Evolutionary conservation across 768 basidiomycete genomes (phyloP).

Genomic region (Albatrellus ellisii): DNA sequence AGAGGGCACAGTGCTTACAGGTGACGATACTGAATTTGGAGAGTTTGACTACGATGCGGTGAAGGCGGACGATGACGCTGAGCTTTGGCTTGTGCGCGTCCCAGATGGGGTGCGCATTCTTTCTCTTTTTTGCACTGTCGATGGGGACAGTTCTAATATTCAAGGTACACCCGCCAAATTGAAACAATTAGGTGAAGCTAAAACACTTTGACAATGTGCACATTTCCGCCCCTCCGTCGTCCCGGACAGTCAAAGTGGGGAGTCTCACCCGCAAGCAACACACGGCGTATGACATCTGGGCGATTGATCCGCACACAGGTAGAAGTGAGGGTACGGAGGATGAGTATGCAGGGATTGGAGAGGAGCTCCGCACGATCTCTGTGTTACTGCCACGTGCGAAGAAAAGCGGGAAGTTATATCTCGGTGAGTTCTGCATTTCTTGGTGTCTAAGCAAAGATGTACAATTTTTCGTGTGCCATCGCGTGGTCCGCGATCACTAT

Average conservation of each 20-base stretch:
- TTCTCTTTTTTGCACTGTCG: background rate
- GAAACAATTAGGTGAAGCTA: slow-evolving; percentile 5
- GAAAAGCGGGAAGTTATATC: slow-evolving; percentile 10
- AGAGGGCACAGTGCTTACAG: background rate
- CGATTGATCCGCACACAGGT: slow-evolving; percentile 1
- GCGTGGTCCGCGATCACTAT: too few relatives aligned
- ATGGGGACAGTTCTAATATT: too few relatives aligned
- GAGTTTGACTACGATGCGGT: slow-evolving; percentile 13
- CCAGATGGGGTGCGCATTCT: slow-evolving; percentile 7
- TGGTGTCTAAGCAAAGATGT: background rate
- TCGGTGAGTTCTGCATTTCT: slow-evolving; percentile 3
- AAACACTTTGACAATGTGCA: slow-evolving; percentile 3
- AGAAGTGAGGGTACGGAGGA: background rate
- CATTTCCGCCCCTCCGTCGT: background rate
- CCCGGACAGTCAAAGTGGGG: slow-evolving; percentile 6
- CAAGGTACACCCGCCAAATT: background rate
- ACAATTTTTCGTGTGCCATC: background rate
- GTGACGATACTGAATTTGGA: slow-evolving; percentile 9
- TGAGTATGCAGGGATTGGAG: background rate
- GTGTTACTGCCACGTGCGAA: slow-evolving; percentile 10
- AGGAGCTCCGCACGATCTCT: slow-evolving; percentile 10
- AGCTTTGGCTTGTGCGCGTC: slow-evolving; percentile 13
- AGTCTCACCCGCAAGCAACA: slow-evolving; percentile 3
- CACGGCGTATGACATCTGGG: slow-evolving; percentile 10
- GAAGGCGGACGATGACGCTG: slow-evolving; percentile 7